Base-by-base conservation (phyloP, 306 rosid genomes). In the Castanopsis chinensis region DNA sequence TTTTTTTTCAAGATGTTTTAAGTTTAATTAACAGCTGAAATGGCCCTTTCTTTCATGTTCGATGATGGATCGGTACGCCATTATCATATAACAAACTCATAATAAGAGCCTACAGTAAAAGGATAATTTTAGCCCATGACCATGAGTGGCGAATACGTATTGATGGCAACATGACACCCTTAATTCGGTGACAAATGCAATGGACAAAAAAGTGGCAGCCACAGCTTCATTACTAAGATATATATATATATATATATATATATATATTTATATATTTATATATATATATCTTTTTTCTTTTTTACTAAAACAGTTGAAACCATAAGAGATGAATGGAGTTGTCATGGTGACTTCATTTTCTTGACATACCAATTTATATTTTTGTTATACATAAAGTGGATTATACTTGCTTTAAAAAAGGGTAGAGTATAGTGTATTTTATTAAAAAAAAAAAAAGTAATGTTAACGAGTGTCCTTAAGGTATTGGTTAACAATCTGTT, bases 151-250 rank as follows among this genome's bases (percentile, higher is more conserved):
- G 30, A 64, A 30, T 64, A 15, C 23, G 12, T 12, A 14, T 30
- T 33, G 71, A 67, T 67, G 52, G 41, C 64, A 25, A 19, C 18
- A 32, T 61, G 54, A 23, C n/a, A 56, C 5, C 56, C 37, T 11
- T 45, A 59, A 67, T 25, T 73, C 65, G 12, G 23, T 25, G 74
- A 55, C 83, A 67, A 73, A 73, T n/a, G 11, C 32, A 54, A 72
- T 64, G 67, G 78, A 76, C 81, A 71, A 82, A 55, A n/a, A 53
- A 53, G 54, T 52, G 59, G 69, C 52, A 75, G 58, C 65, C 72
- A 73, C 75, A 56, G 23, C 25, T 67, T 74, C 32, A 14, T 28
- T 63, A 63, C 23, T 28, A 56, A 14, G 17, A 25, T 64, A 0
- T 37, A 37, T 37, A 37, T 37, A 35, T 35, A 37, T 41, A 8